phyloP scores from a whole-genome alignment of 2,329 filamentous ascomycete genomes.

The Teratosphaeriaceae sp. region DNA sequence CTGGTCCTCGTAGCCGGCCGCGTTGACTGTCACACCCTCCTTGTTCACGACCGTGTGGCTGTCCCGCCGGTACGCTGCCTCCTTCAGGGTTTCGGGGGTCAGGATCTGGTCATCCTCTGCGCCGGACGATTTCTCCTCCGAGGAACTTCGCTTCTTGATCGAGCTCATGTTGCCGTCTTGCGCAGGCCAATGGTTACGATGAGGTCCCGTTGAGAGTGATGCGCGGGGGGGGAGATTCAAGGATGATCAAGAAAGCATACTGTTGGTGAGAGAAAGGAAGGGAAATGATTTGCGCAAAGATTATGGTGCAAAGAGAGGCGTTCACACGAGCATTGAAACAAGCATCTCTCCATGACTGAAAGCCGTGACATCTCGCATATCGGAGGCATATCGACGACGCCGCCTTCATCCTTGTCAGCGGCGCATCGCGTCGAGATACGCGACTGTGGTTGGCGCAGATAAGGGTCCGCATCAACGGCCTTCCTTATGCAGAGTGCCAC shows the following conservation, averaged over 20 bases:
- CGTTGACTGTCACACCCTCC: slow-evolving; percentile 49
- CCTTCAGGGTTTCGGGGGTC: slow-evolving; percentile 5
- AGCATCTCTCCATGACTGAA: neutral
- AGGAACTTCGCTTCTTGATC: neutral
- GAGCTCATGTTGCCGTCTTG: neutral
- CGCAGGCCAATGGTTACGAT: no score
- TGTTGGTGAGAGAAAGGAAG: neutral
- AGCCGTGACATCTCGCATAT: slow-evolving; percentile 2
- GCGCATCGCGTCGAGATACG: neutral
- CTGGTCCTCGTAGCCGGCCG: slow-evolving; percentile 58
- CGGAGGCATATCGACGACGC: neutral
- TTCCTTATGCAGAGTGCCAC: neutral
- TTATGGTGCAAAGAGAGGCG: neutral
- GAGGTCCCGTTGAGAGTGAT: neutral
- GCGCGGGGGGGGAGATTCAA: neutral
- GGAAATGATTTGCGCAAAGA: neutral
- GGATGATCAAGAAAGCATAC: no score
- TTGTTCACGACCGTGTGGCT: slow-evolving; percentile 24
- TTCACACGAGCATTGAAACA: neutral
- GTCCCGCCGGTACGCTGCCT: slow-evolving; percentile 11
- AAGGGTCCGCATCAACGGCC: neutral
- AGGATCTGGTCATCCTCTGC: slow-evolving; percentile 8
- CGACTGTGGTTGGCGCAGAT: slow-evolving; percentile 5
- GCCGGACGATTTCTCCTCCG: neutral
- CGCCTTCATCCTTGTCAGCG: slow-evolving; percentile 2